Conservation (phyloP, 305 asterid species). For the Petunia hybrid region DNA sequence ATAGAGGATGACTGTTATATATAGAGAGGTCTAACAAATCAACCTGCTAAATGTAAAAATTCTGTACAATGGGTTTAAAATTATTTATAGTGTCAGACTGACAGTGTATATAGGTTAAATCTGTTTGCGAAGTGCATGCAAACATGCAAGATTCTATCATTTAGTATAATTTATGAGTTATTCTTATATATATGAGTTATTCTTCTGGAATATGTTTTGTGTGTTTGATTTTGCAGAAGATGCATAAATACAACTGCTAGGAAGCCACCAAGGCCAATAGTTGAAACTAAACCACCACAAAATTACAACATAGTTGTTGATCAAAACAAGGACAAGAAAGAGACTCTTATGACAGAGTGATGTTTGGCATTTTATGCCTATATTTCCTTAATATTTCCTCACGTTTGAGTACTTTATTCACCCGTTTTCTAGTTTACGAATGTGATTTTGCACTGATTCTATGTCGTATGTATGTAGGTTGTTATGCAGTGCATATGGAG, state of each 20-base stretch:
- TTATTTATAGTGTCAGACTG: background rate
- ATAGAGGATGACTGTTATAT: no score
- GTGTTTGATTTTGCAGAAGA: slow-evolving; percentile 10
- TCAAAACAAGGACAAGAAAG: background rate
- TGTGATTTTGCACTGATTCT: no score
- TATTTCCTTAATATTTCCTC: no score
- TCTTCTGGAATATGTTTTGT: no score
- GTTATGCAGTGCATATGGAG: no score
- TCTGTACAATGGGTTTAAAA: background rate
- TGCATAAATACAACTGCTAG: background rate
- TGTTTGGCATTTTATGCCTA: no score
- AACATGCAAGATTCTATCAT: background rate
- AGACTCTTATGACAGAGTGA: background rate
- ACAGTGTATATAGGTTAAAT: background rate
- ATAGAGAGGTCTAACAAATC: no score
- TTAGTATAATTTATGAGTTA: background rate
- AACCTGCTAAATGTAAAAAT: background rate
- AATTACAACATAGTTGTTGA: background rate
- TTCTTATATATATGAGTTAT: background rate
- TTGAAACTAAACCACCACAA: slow-evolving; percentile 1
- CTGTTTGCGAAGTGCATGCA: background rate
- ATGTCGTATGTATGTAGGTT: no score
- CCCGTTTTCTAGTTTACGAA: no score
- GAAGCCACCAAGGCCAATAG: background rate
- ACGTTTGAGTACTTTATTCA: no score